These are phyloP conservation scores for Gaultheria prostrata DNA, from an alignment of 148 eudicot genomes.

Conservation along the genomic window DNA sequence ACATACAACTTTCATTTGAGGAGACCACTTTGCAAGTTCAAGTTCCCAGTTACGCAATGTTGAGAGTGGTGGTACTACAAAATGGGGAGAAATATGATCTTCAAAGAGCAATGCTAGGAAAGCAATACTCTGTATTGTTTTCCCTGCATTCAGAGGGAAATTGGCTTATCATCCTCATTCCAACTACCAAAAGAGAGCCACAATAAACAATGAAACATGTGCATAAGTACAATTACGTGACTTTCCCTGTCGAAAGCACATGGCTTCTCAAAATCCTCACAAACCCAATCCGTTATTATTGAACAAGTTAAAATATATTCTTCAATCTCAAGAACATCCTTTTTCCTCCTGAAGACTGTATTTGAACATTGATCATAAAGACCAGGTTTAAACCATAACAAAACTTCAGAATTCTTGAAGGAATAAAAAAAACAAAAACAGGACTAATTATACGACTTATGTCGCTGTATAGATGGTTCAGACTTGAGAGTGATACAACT, in stretches of 20 bases:
- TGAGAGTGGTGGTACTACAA: slow-evolving; percentile 95
- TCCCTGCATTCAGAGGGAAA: slow-evolving; percentile 54
- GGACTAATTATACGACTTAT: neutral
- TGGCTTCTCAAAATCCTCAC: neutral
- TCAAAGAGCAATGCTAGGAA: slow-evolving; percentile 78
- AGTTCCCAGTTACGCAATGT: slow-evolving; percentile 99
- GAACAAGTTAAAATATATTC: neutral
- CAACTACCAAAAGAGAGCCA: neutral
- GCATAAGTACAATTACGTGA: neutral
- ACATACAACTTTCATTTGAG: slow-evolving; percentile 96
- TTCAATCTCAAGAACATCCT: neutral
- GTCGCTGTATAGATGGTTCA: neutral
- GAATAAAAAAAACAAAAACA: neutral
- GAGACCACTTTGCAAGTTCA: slow-evolving; percentile 97
- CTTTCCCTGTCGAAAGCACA: neutral
- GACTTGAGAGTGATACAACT: neutral
- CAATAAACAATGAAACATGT: neutral
- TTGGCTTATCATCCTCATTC: neutral
- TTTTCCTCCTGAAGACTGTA: neutral
- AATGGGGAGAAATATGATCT: slow-evolving; percentile 65
- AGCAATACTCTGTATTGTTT: slow-evolving; percentile 97
- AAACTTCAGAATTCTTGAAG: neutral
- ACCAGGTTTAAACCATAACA: neutral
- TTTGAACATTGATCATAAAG: neutral
- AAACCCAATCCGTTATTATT: neutral